These are phyloP conservation scores for Tylopilus rubrobrunneus DNA, from an alignment of 768 basidiomycete genomes.

Conservation along the genomic window DNA sequence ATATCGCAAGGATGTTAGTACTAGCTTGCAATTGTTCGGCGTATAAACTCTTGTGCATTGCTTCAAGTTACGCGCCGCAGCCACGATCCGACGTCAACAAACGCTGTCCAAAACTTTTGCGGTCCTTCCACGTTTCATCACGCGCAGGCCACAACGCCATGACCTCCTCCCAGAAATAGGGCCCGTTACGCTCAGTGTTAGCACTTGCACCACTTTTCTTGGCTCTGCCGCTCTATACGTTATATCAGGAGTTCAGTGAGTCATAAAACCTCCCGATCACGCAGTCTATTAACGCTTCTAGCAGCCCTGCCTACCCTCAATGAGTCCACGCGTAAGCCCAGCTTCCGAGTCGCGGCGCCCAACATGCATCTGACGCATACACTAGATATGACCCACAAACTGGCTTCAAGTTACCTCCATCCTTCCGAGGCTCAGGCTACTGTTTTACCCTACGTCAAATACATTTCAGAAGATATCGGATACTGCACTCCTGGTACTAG, in stretches of 20 bases:
- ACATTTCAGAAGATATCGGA: conserved; percentile 83
- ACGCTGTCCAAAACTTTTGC: neutral
- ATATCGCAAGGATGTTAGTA: too few species aligned
- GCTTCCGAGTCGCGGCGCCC: too few species aligned
- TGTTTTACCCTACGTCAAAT: conserved; percentile 58
- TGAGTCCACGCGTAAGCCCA: conserved; percentile 43
- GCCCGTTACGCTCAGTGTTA: conserved; percentile 55
- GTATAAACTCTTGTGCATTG: too few species aligned
- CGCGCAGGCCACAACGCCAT: conserved; percentile 4
- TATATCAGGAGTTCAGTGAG: conserved; percentile 49
- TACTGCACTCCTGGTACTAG: conserved; percentile 88
- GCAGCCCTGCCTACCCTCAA: conserved; percentile 58
- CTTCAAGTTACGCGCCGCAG: too few species aligned
- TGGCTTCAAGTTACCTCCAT: conserved; percentile 45
- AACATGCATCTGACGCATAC: neutral
- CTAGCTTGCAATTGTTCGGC: too few species aligned
- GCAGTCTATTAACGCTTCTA: conserved; percentile 2
- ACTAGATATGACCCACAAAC: conserved; percentile 48
- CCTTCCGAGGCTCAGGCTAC: conserved; percentile 56
- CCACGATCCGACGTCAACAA: neutral
- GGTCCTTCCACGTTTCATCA: neutral
- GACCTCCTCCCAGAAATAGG: conserved; percentile 39
- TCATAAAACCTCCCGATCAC: neutral
- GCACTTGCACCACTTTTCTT: conserved; percentile 53
- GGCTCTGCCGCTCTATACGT: conserved; percentile 43